Base-by-base conservation (phyloP, 169 alveolate genomes). In the Eimeria sp. region DNA sequence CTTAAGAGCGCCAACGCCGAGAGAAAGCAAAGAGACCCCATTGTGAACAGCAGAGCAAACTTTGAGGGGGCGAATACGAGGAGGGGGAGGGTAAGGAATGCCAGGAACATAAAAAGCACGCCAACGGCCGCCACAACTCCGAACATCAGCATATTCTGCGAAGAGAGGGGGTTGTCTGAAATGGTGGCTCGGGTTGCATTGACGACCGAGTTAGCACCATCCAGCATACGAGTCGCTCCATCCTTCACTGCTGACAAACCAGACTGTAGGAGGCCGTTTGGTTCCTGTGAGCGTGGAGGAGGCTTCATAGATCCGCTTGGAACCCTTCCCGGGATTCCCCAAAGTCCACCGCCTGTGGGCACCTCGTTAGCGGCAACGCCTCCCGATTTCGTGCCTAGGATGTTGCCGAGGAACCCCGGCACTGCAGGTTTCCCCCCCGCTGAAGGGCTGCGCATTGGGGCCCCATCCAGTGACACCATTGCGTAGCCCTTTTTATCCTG, bases 71-170 rank as follows among this genome's bases (percentile, higher is more conserved):
- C 96, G 89, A 93, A 93, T 66, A 93, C 96, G 54, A 93, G 94
- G 30, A 93, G 89, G 14, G 96, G 96, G 68, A 93, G 96, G 10
- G 96, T 93, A 89, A 93, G 96, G 68, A 93, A 93, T 66, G 96
- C 96, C 52, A 93, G 94, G 68, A 82, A 83, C 94, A 93, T 80
- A 60, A 83, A 93, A 49, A 93, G 37, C 85, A 93, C 96, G 23
- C 96, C 96, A 30, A 83, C 96, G n/a, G 85, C 96, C 46, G 96
- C 96, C 14, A 93, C 89, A 52, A 93, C 94, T 11, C 96, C 96
- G 90, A 93, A 93, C 78, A 93, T 62, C 37, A 93, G 89, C 93
- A 93, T 56, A n/a, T 83, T 80, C 94, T 83, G 96, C 52, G 96
- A 64, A 77, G 96, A 93, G 13, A 83, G 64, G 0, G 94, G 93